Evolutionary conservation across 2,329 filamentous ascomycete species (phyloP).

Genomic region (Epicoccum sorghinum): DNA sequence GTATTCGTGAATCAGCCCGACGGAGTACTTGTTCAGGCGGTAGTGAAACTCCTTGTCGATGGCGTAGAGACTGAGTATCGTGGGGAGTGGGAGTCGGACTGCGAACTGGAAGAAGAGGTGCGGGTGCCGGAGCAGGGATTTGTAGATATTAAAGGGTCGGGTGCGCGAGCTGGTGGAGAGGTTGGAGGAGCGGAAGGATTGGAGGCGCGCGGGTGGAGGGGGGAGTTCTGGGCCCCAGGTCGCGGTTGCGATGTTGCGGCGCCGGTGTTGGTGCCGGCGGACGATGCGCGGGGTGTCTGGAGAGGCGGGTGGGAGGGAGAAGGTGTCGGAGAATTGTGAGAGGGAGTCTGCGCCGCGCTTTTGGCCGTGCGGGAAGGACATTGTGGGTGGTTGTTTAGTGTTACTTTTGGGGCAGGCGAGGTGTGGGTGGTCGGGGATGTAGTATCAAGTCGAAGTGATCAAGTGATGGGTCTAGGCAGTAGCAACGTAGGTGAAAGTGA

Average conservation of each 20-base stretch:
- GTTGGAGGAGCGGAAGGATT: background rate
- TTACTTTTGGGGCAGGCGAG: background rate
- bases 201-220: background rate
- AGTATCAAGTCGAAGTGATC: no score
- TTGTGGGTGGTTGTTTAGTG: background rate
- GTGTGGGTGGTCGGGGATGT: background rate
- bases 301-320: background rate
- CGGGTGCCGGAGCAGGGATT: constrained; percentile 42
- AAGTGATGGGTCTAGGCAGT: background rate
- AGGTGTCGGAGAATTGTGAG: background rate
- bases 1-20: constrained; percentile 61
- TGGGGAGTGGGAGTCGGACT: constrained; percentile 28
- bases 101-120: constrained; percentile 46
- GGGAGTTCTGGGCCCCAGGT: constrained; percentile 26
- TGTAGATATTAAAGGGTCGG: constrained; percentile 42
- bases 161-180: background rate
- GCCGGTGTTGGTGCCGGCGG: constrained; percentile 30
- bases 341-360: constrained; percentile 31
- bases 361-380: constrained; percentile 17
- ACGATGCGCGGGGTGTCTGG: constrained; percentile 22
- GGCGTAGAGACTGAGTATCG: constrained; percentile 42
- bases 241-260: constrained; percentile 26
- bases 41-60: constrained; percentile 51
- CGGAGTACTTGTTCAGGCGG: constrained; percentile 58
- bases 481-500: background rate